Base-by-base conservation (phyloP, 2,329 filamentous ascomycete genomes). In the Pestalotiopsis sp. region DNA sequence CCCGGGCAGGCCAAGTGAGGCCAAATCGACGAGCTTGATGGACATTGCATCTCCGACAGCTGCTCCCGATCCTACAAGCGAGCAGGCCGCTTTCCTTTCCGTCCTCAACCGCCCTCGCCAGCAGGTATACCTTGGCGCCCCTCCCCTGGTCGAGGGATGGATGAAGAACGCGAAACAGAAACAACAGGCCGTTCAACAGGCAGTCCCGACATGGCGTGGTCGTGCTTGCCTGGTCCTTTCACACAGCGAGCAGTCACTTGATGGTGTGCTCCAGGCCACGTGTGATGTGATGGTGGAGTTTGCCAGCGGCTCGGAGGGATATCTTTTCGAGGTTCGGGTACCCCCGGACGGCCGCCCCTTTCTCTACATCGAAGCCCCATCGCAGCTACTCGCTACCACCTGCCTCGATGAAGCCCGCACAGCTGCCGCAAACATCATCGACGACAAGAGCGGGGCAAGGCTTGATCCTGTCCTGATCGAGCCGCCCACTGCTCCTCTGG, bases 361-460 rank as follows among this genome's bases (percentile, higher is more conserved):
- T 25, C 65, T 66, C 31, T 38, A 31, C 25, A 66, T 66, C 27
- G 49, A 59, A 17, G 58, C 66, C 13, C 66, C 66, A 7, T 67
- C 66, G 9, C 36, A 56, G 14, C 45, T 57, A 13, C 49, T 58
- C 12, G 49, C 60, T 12, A n/a, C n/a, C 14, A 17, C 14, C n/a
- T 65, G 38, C 49, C 14, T 69, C n/a, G 38, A 65, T 9, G 59
- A 62, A 62, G 68, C 68, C 57, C 60, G 56, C 2, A 62, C 57
- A 4, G 20, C 59, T 40, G 49, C 68, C 11, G 62, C 68, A 25
- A 60, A 70, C 23, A 60, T 70, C 56, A 63, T 68, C 14, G 59
- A 40, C 17, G 66, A 66, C 41, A 66, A 68, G 31, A 58, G 57
- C n/a, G 31, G 31, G 31, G 63, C 68, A 13, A 67, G 45, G 5